phyloP scores from a whole-genome alignment of 352 stramenopile species.

The Sclerospora graminicola region DNA sequence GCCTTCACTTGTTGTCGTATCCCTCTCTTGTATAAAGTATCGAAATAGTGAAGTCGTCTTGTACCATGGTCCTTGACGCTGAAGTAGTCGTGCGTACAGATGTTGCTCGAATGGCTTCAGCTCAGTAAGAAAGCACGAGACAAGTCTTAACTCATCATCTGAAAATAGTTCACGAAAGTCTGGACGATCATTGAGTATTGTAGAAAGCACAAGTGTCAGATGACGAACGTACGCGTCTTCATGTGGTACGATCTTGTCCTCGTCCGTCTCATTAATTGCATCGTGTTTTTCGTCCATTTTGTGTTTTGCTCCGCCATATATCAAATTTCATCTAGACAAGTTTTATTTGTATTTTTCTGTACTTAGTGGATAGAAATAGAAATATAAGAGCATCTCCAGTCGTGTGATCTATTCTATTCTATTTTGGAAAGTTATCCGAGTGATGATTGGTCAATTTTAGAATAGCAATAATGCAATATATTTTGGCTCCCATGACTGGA shows the following conservation, averaged over 20 bases:
- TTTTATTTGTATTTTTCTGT: no score
- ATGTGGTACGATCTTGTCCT: not conserved
- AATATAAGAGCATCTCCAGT: no score
- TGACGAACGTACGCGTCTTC: constrained; percentile 65
- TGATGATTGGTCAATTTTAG: no score
- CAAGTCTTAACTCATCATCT: constrained; percentile 27
- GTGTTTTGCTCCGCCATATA: no score
- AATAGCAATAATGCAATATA: no score
- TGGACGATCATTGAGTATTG: constrained; percentile 28
- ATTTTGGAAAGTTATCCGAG: no score
- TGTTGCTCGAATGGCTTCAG: constrained; percentile 42
- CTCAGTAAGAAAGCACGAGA: constrained; percentile 32
- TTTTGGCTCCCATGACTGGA: no score
- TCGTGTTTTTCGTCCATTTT: no score
- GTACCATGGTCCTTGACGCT: constrained; percentile 71
- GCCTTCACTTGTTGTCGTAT: not conserved
- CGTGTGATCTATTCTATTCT: no score
- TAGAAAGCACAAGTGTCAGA: constrained; percentile 41
- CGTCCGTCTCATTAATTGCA: not conserved
- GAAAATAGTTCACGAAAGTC: constrained; percentile 47
- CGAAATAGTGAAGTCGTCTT: constrained; percentile 46
- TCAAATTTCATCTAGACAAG: no score
- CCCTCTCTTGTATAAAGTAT: constrained; percentile 32
- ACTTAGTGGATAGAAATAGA: no score
- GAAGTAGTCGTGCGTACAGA: constrained; percentile 69